phyloP scores from a whole-genome alignment of 2,329 filamentous ascomycete genomes.

The Epichloe typhina region DNA sequence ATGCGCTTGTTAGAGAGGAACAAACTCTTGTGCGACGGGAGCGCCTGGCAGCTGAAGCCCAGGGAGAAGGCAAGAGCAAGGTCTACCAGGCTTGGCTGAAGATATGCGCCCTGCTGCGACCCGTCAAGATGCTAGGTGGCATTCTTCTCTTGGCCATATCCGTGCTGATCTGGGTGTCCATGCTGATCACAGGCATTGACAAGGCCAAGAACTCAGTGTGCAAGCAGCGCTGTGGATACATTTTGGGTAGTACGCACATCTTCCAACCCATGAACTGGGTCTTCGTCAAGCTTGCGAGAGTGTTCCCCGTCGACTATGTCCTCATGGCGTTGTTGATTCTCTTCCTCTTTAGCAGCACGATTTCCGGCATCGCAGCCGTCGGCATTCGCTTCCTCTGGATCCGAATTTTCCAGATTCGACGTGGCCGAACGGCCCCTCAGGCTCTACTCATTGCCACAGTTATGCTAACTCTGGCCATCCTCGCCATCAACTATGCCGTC shows the following conservation, averaged over 20 bases:
- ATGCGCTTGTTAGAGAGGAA: slow-evolving; percentile 78
- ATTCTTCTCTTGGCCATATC: slow-evolving; percentile 63
- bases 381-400: slow-evolving; percentile 97
- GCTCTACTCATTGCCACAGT: slow-evolving; percentile 84
- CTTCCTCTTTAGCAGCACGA: slow-evolving; percentile 77
- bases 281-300: slow-evolving; percentile 58
- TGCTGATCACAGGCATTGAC: slow-evolving; percentile 92
- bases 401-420: slow-evolving; percentile 79
- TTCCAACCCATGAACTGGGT: slow-evolving; percentile 94
- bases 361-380: slow-evolving; percentile 72
- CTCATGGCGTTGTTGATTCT: slow-evolving; percentile 76
- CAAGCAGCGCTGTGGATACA: slow-evolving; percentile 82
- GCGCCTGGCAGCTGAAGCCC: slow-evolving; percentile 70
- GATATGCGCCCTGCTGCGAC: slow-evolving; percentile 67
- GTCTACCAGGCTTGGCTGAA: slow-evolving; percentile 69
- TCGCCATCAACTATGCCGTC: slow-evolving; percentile 86
- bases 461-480: slow-evolving; percentile 74
- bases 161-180: slow-evolving; percentile 71
- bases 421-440: slow-evolving; percentile 80
- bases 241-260: slow-evolving; percentile 73
- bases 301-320: slow-evolving; percentile 86
- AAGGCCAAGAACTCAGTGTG: slow-evolving; percentile 93
- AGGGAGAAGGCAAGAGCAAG: slow-evolving; percentile 62
- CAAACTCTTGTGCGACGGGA: slow-evolving; percentile 83
- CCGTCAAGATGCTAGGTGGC: slow-evolving; percentile 77